Percentiles rank a stretch among this genome's conserved stretches.
phyloP scores from a whole-genome alignment of 2,329 filamentous ascomycete genomes.

The Tympanopsis confertula region DNA sequence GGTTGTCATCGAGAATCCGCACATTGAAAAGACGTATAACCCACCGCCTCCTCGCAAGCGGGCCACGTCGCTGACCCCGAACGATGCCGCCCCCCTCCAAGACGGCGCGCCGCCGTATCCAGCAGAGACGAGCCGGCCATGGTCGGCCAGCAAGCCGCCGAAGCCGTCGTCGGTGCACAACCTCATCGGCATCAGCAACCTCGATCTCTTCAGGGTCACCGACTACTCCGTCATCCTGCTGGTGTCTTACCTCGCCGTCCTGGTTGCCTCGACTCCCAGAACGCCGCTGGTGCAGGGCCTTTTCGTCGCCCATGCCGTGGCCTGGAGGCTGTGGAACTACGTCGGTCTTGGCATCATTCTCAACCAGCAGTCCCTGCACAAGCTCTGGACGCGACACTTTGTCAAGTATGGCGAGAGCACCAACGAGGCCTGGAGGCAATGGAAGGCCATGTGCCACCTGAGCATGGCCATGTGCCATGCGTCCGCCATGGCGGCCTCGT shows the following conservation, averaged over 20 bases:
- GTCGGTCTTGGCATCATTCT: slow-evolving; percentile 78
- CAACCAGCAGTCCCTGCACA: slow-evolving; percentile 74
- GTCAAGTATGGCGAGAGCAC: slow-evolving; percentile 88
- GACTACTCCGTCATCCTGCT: slow-evolving; percentile 73
- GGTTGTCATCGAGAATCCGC: slow-evolving; percentile 83
- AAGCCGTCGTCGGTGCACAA: slow-evolving; percentile 66
- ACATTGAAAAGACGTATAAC: slow-evolving; percentile 97
- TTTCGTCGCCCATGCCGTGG: slow-evolving; percentile 69
- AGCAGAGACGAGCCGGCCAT: slow-evolving; percentile 18
- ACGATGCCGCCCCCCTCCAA: slow-evolving; percentile 2
- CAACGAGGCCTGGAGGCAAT: slow-evolving; percentile 90
- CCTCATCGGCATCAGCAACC: slow-evolving; percentile 69
- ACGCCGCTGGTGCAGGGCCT: slow-evolving; percentile 65
- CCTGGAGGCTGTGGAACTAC: slow-evolving; percentile 87
- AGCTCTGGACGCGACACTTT: slow-evolving; percentile 94
- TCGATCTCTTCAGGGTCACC: slow-evolving; percentile 79
- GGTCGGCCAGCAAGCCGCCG: slow-evolving; percentile 37
- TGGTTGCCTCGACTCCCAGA: slow-evolving; percentile 67
- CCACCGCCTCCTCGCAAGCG: slow-evolving; percentile 65
- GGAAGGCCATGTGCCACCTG: slow-evolving; percentile 91
- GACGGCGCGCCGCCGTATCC: slow-evolving; percentile 2
- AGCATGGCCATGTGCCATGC: slow-evolving; percentile 83
- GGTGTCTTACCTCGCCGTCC: slow-evolving; percentile 59
- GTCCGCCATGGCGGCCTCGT: slow-evolving; percentile 83
- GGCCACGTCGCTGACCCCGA: slow-evolving; percentile 14